These are phyloP conservation scores for Camelina hispida DNA, from an alignment of 345 rosid species.

Conservation along the genomic window DNA sequence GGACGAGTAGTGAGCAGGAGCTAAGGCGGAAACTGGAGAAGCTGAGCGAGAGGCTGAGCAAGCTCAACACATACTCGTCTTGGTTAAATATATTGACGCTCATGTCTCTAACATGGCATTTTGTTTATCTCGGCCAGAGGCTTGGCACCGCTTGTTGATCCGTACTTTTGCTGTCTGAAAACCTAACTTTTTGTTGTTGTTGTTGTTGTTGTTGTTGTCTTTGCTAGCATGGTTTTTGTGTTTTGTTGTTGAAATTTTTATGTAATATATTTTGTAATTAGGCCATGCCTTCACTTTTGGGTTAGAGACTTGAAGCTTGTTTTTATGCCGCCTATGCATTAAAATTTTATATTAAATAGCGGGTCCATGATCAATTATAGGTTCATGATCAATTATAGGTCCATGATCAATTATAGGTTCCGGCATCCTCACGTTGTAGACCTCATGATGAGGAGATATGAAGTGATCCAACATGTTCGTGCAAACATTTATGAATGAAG, in stretches of 20 bases:
- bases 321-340: background rate
- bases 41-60: conserved; percentile 62
- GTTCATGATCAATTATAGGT: too few species aligned
- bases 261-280: conserved; percentile 25
- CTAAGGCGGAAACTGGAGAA: conserved; percentile 43
- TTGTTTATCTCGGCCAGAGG: conserved; percentile 61
- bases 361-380: too few species aligned
- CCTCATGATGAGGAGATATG: background rate
- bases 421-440: background rate
- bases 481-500: conserved; percentile 1
- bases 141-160: conserved; percentile 47
- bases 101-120: conserved; percentile 72
- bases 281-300: background rate
- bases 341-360: background rate
- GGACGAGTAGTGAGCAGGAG: conserved; percentile 24
- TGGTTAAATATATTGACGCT: conserved; percentile 59
- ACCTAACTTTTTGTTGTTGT: conserved; percentile 1
- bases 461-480: background rate
- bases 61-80: conserved; percentile 68
- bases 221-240: background rate
- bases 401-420: too few species aligned
- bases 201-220: background rate
- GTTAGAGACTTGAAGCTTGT: background rate
- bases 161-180: background rate
- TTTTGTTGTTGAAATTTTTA: conserved; percentile 2